Conservation (phyloP, 2,329 filamentous ascomycete species). For the Nemania sp. region DNA sequence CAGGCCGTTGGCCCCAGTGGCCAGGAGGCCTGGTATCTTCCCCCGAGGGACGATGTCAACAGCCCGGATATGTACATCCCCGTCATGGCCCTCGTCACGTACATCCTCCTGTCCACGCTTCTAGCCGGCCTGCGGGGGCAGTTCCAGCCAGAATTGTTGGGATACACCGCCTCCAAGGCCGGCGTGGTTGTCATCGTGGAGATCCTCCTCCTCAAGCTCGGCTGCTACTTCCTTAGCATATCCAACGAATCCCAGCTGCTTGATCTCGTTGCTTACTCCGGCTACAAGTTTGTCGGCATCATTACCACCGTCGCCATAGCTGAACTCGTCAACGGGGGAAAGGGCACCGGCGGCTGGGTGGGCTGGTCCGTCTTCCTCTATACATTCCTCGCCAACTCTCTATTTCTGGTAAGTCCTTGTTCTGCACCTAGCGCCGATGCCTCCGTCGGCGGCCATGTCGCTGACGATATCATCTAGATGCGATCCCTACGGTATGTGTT, state of each 20-base stretch:
- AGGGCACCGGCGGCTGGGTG: conserved; percentile 83
- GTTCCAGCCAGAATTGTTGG: conserved; percentile 92
- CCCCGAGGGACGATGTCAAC: conserved; percentile 93
- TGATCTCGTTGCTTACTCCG: conserved; percentile 92
- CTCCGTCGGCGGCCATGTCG: not conserved
- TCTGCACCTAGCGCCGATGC: not conserved
- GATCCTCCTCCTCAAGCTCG: conserved; percentile 86
- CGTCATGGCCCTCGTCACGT: conserved; percentile 96
- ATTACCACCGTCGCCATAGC: conserved; percentile 84
- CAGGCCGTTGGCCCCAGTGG: conserved; percentile 72
- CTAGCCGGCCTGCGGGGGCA: conserved; percentile 86
- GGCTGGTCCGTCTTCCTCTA: conserved; percentile 90
- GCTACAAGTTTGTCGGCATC: conserved; percentile 98
- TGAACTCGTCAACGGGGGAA: conserved; percentile 75
- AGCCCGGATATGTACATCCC: conserved; percentile 98
- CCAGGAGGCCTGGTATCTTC: conserved; percentile 78
- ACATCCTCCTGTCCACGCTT: conserved; percentile 90
- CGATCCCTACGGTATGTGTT: conserved; percentile 95
- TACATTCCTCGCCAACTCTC: conserved; percentile 89
- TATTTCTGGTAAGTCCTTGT: conserved; percentile 76
- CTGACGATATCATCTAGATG: conserved; percentile 59
- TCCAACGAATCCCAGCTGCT: conserved; percentile 91
- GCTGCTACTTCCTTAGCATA: conserved; percentile 91
- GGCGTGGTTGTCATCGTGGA: conserved; percentile 83
- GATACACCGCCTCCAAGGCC: conserved; percentile 83